These are phyloP conservation scores for Penicillium coprophilum DNA, from an alignment of 495 filamentous ascomycete species.

Conservation along the genomic window DNA sequence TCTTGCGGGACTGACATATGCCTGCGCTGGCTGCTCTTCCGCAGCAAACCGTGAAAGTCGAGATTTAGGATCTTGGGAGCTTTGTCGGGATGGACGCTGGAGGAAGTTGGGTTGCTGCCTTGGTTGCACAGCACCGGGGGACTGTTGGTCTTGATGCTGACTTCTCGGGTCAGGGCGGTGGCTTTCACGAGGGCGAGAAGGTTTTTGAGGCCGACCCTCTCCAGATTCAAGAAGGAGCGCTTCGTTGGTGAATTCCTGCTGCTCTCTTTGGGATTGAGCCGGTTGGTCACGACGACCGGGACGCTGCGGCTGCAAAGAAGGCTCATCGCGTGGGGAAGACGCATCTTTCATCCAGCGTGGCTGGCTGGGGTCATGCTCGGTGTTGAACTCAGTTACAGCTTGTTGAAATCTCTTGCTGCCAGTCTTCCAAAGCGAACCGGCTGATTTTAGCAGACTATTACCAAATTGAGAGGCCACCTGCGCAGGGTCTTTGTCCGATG, in stretches of 20 bases:
- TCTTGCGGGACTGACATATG: slow-evolving; percentile 87
- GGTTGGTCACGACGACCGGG: slow-evolving; percentile 20
- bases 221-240: slow-evolving; percentile 82
- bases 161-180: slow-evolving; percentile 22
- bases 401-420: slow-evolving; percentile 93
- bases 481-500: slow-evolving; percentile 71
- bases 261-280: slow-evolving; percentile 25
- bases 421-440: slow-evolving; percentile 89
- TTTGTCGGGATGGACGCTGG: slow-evolving; percentile 43
- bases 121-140: slow-evolving; percentile 33
- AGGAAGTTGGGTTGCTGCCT: slow-evolving; percentile 39
- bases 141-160: slow-evolving; percentile 45
- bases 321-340: slow-evolving; percentile 39
- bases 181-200: slow-evolving; percentile 32
- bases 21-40: slow-evolving; percentile 79
- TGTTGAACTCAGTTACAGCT: slow-evolving; percentile 86
- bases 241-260: slow-evolving; percentile 70
- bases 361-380: slow-evolving; percentile 75
- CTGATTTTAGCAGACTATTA: slow-evolving; percentile 85
- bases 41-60: slow-evolving; percentile 67
- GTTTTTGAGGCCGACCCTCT: slow-evolving; percentile 42
- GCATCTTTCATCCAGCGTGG: slow-evolving; percentile 93
- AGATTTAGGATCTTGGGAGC: slow-evolving; percentile 51
- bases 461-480: slow-evolving; percentile 81
- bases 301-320: slow-evolving; percentile 18